Evolutionary conservation across 2,329 filamentous ascomycete species (phyloP), one percentile per base, ranked within the genome.

Genomic region (Colletotrichum musicola): DNA sequence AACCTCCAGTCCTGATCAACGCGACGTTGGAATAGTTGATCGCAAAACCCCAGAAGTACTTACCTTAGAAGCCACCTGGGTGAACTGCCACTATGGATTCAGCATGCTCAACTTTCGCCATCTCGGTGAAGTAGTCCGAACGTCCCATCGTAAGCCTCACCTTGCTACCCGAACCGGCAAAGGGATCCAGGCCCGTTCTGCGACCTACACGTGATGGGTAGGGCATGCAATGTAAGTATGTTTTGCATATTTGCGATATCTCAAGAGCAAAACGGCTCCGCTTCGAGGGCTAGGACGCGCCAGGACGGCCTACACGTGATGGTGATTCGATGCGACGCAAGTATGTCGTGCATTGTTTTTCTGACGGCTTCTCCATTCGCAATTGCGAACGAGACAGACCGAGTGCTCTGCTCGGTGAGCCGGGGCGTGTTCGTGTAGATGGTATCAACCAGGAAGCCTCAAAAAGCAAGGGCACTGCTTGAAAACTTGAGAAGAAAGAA

Each of bases 161-260:
- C 54, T 58, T 53, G 47, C 51, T 42, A 14, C 67, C 63, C n/a
- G 18, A 69, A 62, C 44, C 25, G 64, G 57, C 18, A 58, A 47
- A 1, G 46, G 13, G 38, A 20, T 44, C 57, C 18, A 56, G 67
- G 64, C 67, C 63, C 44, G 25, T 67, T 68, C 67, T 69, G 67
- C 63, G 63, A 58, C 68, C 59, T 61, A 25, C 65, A 69, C 68
- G 68, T 70, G 65, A 69, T 65, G 50, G 20, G 20, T 10, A 40
- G 40, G 54, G 14, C 18, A 58, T 69, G 65, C 68, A 40, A 62
- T 69, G 68, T 65, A 69, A 44, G 55, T 64, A 61, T 69, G 68
- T 69, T 57, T 51, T 70, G 68, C 68, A 70, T 70, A 70, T 59
- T 68, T 67, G 54, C 58, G 49, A 63, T 63, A 70, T 68, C 64